Evolutionary conservation across 768 basidiomycete genomes (phyloP).

Genomic region (Butyriboletus loyo): DNA sequence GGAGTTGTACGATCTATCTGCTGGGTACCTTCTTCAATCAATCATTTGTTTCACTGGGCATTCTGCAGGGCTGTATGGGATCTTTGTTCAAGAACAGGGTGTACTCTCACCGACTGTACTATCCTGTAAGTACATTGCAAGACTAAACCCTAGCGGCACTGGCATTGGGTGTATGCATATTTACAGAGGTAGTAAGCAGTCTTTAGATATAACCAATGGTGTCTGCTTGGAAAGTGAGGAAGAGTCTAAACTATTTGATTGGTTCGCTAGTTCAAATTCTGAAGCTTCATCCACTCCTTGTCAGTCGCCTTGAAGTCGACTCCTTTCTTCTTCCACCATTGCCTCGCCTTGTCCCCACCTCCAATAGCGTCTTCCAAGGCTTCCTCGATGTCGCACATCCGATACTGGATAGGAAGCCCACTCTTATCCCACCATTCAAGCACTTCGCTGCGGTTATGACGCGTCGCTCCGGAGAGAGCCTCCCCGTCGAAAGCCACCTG

Average conservation of each 20-base stretch:
- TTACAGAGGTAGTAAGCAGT: background rate
- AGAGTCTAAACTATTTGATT: background rate
- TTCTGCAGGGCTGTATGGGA: background rate
- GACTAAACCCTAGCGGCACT: background rate
- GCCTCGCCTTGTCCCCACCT: conserved; percentile 69
- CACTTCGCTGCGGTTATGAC: conserved; percentile 77
- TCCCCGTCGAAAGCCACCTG: conserved; percentile 80
- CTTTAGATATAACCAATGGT: background rate
- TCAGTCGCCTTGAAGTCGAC: conserved; percentile 82
- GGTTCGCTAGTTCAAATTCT: conserved; percentile 57
- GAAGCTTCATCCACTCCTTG: conserved; percentile 86
- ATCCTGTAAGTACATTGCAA: conserved; percentile 7
- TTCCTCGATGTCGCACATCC: conserved; percentile 91
- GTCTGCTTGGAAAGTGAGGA: background rate
- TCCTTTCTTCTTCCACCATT: conserved; percentile 81
- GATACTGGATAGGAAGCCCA: conserved; percentile 76
- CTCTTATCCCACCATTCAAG: conserved; percentile 88
- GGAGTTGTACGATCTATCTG: conserved; percentile 2
- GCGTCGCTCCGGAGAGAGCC: conserved; percentile 73
- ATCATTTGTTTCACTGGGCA: background rate
- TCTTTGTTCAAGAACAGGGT: conserved; percentile 6
- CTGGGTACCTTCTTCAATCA: conserved; percentile 1
- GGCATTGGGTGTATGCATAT: background rate
- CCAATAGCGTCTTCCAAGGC: conserved; percentile 85
- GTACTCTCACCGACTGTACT: conserved; percentile 10